These are phyloP conservation scores for Fragosphaeria purpurea DNA, from an alignment of 2,329 filamentous ascomycete species.

Conservation along the genomic window DNA sequence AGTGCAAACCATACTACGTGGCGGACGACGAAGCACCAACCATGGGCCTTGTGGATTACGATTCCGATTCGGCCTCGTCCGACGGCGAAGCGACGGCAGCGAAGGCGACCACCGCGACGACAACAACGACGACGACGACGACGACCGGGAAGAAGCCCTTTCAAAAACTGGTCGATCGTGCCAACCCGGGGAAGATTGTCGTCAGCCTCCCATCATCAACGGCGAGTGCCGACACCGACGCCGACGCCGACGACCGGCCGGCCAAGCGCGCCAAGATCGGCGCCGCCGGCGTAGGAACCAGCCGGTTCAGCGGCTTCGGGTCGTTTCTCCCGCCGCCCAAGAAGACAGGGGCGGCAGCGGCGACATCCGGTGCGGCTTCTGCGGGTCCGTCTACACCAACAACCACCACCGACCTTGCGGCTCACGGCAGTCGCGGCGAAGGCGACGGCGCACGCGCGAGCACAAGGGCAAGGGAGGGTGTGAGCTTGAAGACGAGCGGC, in stretches of 20 bases:
- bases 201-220: slow-evolving; percentile 57
- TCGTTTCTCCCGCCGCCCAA: slow-evolving; percentile 82
- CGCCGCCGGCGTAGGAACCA: slow-evolving; percentile 26
- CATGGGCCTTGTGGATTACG: slow-evolving; percentile 76
- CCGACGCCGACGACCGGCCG: slow-evolving; percentile 43
- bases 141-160: slow-evolving; percentile 48
- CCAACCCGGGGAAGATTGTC: slow-evolving; percentile 73
- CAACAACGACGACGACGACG: slow-evolving; percentile 17
- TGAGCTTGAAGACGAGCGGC: slow-evolving; percentile 77
- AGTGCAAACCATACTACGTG: background rate
- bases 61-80: slow-evolving; percentile 70
- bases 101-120: background rate
- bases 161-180: slow-evolving; percentile 71
- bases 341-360: slow-evolving; percentile 30
- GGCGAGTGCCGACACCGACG: slow-evolving; percentile 17
- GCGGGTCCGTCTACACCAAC: too few species aligned
- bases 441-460: slow-evolving; percentile 21
- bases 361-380: slow-evolving; percentile 9
- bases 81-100: slow-evolving; percentile 29
- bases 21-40: background rate
- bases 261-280: slow-evolving; percentile 58
- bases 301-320: slow-evolving; percentile 72
- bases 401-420: too few species aligned
- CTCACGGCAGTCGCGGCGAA: slow-evolving; percentile 8
- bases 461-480: slow-evolving; percentile 33